Evolutionary conservation across 495 filamentous ascomycete species (phyloP), one percentile per base, ranked within the genome.

Genomic region (Elaphomyces granulatus): DNA sequence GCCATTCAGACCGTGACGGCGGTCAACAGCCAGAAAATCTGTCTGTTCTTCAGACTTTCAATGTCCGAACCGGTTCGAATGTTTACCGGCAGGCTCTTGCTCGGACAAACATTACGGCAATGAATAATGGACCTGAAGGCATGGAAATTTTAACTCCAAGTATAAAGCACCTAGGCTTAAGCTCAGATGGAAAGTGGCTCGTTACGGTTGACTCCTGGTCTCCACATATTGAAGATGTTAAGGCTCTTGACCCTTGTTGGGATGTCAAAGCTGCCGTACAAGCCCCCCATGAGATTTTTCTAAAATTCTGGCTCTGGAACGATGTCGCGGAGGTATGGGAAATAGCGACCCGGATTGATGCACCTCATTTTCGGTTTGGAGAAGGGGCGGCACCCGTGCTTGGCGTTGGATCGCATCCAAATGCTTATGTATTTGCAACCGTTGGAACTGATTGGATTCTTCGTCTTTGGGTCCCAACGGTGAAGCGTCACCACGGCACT

Each of bases 291-390:
- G 90, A 99, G 50, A 68, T 83, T 2, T 81, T 78, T 46, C 61
- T 99, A 16, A 94, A 88, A 49, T 88, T 99, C 53, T 99, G 90
- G 90, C 70, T 70, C 38, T 85, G 83, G 69, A 73, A 71, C 30
- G 56, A 68, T 15, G 71, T 74, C 21, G 68, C 66, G 21, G 66
- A 67, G 31, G 53, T 63, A 1, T 84, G 87, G 71, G 74, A 83
- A 51, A 60, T 96, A 9, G 73, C 81, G 20, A 79, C 85, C 4
- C 71, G 88, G 15, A 74, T 96, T 31, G 83, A 94, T 54, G 68
- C 75, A 9, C 87, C 90, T 12, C 90, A 99, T 61, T 67, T 71
- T 34, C 46, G 51, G 51, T 60, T 44, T 35, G 51, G 46, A 34
- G 54, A 52, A n/a, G 59, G 57, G 12, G 59, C 74, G 1, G 70